phyloP scores from a whole-genome alignment of 2,329 filamentous ascomycete species.

The Colletotrichum graminicola region DNA sequence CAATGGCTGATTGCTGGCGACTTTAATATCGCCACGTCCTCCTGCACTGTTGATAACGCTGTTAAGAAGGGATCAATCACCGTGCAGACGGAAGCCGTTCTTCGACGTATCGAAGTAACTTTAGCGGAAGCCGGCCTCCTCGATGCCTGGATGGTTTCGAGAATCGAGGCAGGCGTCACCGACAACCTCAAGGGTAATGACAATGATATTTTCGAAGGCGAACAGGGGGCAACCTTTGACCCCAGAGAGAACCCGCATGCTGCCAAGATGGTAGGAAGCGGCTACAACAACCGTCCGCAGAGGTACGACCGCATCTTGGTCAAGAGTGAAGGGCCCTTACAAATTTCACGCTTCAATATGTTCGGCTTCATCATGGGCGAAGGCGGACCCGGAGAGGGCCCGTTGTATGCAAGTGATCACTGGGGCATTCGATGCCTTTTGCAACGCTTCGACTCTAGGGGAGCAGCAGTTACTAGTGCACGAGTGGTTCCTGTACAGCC shows the following conservation, averaged over 20 bases:
- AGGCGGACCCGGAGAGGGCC: conserved; percentile 28
- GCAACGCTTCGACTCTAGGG: conserved; percentile 5
- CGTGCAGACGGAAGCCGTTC: conserved; percentile 55
- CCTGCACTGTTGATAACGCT: conserved; percentile 65
- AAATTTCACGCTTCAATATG: conserved; percentile 64
- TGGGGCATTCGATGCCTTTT: conserved; percentile 67
- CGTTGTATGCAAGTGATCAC: conserved; percentile 65
- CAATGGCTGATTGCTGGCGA: conserved; percentile 72
- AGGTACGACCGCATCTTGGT: conserved; percentile 74
- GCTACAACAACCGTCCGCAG: conserved; percentile 68
- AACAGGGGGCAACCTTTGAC: conserved; percentile 75
- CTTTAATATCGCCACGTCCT: conserved; percentile 74
- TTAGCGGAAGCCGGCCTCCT: conserved; percentile 61
- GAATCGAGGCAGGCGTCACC: conserved; percentile 58
- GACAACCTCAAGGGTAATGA: conserved; percentile 47
- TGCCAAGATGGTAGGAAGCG: conserved; percentile 59
- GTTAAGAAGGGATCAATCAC: conserved; percentile 67
- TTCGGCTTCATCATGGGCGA: conserved; percentile 63
- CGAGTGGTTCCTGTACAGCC: conserved; percentile 52
- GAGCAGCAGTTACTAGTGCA: not conserved
- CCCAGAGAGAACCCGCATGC: conserved; percentile 69
- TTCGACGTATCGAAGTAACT: conserved; percentile 61
- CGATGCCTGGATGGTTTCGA: conserved; percentile 65
- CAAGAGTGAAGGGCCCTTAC: conserved; percentile 55
- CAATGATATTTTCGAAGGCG: conserved; percentile 64